phyloP scores from a whole-genome alignment of 2,329 filamentous ascomycete species.

The Botryotinia calthae region DNA sequence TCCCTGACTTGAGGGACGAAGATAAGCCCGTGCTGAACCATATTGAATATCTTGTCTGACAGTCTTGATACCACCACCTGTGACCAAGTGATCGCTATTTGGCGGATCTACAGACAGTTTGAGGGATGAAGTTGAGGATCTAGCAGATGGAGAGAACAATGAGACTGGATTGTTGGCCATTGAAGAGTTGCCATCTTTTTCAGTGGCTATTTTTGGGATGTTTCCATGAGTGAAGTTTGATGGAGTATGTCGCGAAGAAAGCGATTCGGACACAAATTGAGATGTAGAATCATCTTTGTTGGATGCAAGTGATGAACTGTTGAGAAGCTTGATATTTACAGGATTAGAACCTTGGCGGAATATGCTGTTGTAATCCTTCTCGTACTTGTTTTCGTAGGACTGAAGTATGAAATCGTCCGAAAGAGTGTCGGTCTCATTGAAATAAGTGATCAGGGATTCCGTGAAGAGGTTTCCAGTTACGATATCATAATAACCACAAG shows the following conservation, averaged over 20 bases:
- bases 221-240: neutral
- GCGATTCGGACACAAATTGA: neutral
- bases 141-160: neutral
- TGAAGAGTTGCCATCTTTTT: neutral
- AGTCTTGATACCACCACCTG: constrained; percentile 45
- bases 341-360: constrained; percentile 45
- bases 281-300: neutral
- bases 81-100: constrained; percentile 38
- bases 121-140: constrained; percentile 6
- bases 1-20: constrained; percentile 42
- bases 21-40: constrained; percentile 46
- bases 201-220: too few species aligned
- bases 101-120: constrained; percentile 21
- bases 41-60: constrained; percentile 47
- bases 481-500: constrained; percentile 47
- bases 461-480: constrained; percentile 44
- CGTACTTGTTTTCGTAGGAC: constrained; percentile 44
- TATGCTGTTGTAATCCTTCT: constrained; percentile 47
- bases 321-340: constrained; percentile 41
- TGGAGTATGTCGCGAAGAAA: neutral
- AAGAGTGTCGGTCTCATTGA: constrained; percentile 46
- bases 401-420: constrained; percentile 41
- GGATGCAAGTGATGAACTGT: constrained; percentile 23
- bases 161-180: neutral
- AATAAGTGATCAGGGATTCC: constrained; percentile 49